Base-by-base conservation (phyloP, 371 early-diverging fungal species). In the Entomophthora muscae region DNA sequence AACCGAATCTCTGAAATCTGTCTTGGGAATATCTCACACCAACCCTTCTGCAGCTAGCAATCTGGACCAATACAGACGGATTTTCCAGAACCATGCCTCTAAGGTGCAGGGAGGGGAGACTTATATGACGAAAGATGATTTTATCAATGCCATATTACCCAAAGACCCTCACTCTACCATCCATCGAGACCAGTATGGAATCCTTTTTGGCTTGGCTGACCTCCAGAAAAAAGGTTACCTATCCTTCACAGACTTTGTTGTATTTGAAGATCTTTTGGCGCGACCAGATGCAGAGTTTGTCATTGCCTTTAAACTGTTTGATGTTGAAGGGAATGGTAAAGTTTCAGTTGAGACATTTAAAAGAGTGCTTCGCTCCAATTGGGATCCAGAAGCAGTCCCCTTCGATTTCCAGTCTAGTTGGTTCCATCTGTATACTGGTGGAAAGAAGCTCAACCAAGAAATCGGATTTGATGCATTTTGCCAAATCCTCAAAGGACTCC, bases 271-370 rank as follows among this genome's bases (percentile, higher is more conserved):
- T 66, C 65, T 89, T 63, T 71, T 93, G 32, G 73, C 81, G 29
- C 80, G 77, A 53, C 83, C 90, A 27, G 87, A 89, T 69, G 91
- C 90, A 21, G 90, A 89, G 64, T 87, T 82, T 65, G 82, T 87
- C 68, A 78, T 92, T 52, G 85, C 87, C 21, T 89, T 88, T 71
- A 78, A 81, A 26, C 71, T 86, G 53, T 85, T 86, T 70, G 83
- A 85, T 67, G 68, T 78, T 53, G 67, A 73, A 51, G 78, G 81
- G 33, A 75, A 76, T 1, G 85, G 81, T 67, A 79, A 80, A 70
- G 74, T 82, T 63, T 79, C 81, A 23, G 72, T 83, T 59, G 81
- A 81, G 26, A 82, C 83, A 64, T 81, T 88, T 75, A 81, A 81
- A 66, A 69, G 76, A 3, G 80, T 84, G n/a, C 71, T 88, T 10